Evolutionary conservation across 2,329 filamentous ascomycete species (phyloP).

Genomic region (Exserohilum turcica): DNA sequence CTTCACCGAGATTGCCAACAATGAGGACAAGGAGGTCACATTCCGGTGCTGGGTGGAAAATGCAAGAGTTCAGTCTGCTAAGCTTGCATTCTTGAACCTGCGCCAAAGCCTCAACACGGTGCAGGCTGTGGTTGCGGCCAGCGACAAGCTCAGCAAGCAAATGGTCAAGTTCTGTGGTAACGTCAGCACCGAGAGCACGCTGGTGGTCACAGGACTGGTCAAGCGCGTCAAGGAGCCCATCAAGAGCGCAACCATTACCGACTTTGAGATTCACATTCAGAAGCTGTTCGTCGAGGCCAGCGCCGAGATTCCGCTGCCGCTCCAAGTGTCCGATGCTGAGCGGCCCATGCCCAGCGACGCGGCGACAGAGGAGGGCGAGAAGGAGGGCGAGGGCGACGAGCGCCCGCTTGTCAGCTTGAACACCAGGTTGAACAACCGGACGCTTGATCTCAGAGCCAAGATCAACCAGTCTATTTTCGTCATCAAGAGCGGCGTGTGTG

Average conservation of each 20-base stretch:
- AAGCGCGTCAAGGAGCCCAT: constrained; percentile 84
- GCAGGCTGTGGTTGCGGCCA: constrained; percentile 76
- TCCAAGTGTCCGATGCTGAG: constrained; percentile 62
- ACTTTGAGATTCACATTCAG: constrained; percentile 84
- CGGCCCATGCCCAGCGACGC: constrained; percentile 55
- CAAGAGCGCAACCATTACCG: constrained; percentile 80
- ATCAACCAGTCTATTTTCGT: constrained; percentile 88
- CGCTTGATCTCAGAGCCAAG: constrained; percentile 88
- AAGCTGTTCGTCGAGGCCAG: constrained; percentile 80
- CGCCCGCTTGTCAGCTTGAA: constrained; percentile 77
- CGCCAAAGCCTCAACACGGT: constrained; percentile 76
- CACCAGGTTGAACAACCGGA: constrained; percentile 87
- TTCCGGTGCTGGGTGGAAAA: constrained; percentile 86
- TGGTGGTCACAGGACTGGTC: constrained; percentile 79
- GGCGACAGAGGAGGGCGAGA: constrained; percentile 55
- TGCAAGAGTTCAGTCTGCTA: constrained; percentile 83
- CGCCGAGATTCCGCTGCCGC: constrained; percentile 64
- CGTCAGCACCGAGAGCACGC: constrained; percentile 79
- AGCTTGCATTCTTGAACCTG: constrained; percentile 89
- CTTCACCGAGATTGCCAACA: constrained; percentile 54
- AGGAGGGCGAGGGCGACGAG: constrained; percentile 59
- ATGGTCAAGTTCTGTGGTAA: constrained; percentile 92
- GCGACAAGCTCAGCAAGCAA: constrained; percentile 69
- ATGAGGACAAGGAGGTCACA: constrained; percentile 60
- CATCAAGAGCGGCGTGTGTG: constrained; percentile 68